Base-by-base conservation (phyloP, 306 rosid genomes). In the Pyrus bretschneideri region DNA sequence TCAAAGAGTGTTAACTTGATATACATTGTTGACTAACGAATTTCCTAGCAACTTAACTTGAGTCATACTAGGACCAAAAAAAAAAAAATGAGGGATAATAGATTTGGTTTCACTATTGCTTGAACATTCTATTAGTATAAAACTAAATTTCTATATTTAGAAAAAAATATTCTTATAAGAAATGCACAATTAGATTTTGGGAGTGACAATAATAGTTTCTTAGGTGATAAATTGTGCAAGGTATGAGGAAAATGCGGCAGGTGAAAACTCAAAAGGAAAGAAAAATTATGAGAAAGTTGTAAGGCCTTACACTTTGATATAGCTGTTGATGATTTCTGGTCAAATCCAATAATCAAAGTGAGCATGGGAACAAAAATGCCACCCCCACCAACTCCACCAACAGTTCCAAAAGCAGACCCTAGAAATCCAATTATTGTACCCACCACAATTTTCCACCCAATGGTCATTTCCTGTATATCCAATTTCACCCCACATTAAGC, bases 341-440 rank as follows among this genome's bases (percentile, higher is more conserved):
- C 98, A 74, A 91, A 93, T 2, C 98, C 96, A 65, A 89, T 77
- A 33, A 91, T 80, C 3, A 93, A 90, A 58, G 80, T 91, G 40
- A 93, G 93, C 98, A 93, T 91, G 9, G 98, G 96, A 73, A 93
- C 98, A 45, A 87, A 93, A 71, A 93, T 87, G 76, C 95, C 98
- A 55, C 98, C 98, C 1, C 98, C 98, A 63, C 98, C 98, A 40
- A 93, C 93, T 55, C 98, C 98, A 29, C 98, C 98, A 0, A 93
- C 95, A 71, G 93, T 91, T 79, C 98, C 96, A 85, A 89, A 90
- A 4, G 98, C 88, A 0, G 93, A 96, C 35, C 98, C 98, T 19
- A 87, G 82, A 69, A 93, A 93, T 42, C 96, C 95, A 63, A 93
- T 67, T 22, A 88, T 70, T 0, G 82, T 79, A 7, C 91, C 95